Conservation (phyloP, 2,329 filamentous ascomycete genomes). For the Hymenoscyphus repandus region DNA sequence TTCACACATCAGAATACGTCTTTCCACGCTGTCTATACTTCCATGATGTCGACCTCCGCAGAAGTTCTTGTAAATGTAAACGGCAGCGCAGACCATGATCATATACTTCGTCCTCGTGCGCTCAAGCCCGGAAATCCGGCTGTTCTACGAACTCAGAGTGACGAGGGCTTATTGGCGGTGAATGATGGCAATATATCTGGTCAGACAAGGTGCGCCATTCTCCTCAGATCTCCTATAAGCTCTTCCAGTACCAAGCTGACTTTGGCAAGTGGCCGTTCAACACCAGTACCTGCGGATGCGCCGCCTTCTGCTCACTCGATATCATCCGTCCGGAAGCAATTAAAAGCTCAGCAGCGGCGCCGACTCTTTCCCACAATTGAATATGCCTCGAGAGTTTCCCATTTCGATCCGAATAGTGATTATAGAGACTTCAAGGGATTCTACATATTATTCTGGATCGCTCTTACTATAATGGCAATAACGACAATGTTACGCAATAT, state of each 20-base stretch:
- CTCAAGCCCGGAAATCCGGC: slow-evolving; percentile 24
- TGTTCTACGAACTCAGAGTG: slow-evolving; percentile 22
- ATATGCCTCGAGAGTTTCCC: slow-evolving; percentile 83
- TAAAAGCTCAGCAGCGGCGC: slow-evolving; percentile 72
- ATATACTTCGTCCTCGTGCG: slow-evolving; percentile 29
- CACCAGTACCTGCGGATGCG: slow-evolving; percentile 80
- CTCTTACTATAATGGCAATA: slow-evolving; percentile 91
- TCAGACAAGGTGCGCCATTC: slow-evolving; percentile 25
- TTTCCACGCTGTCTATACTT: background rate
- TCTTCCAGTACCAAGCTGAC: slow-evolving; percentile 9
- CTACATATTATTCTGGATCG: slow-evolving; percentile 98
- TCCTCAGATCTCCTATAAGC: background rate
- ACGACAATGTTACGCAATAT: slow-evolving; percentile 90
- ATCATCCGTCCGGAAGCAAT: slow-evolving; percentile 77
- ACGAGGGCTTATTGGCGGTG: slow-evolving; percentile 20
- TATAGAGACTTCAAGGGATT: slow-evolving; percentile 95
- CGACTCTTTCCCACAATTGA: slow-evolving; percentile 91
- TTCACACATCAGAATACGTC: background rate
- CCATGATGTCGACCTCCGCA: slow-evolving; percentile 28
- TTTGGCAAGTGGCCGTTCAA: slow-evolving; percentile 67
- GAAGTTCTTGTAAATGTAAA: slow-evolving; percentile 23
- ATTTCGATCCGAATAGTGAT: slow-evolving; percentile 89
- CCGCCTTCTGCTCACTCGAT: slow-evolving; percentile 87
- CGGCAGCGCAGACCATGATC: slow-evolving; percentile 22
- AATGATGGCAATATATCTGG: slow-evolving; percentile 22